Evolutionary conservation across 2,329 filamentous ascomycete species (phyloP).

Genomic region (Endoconidiophora polonica): DNA sequence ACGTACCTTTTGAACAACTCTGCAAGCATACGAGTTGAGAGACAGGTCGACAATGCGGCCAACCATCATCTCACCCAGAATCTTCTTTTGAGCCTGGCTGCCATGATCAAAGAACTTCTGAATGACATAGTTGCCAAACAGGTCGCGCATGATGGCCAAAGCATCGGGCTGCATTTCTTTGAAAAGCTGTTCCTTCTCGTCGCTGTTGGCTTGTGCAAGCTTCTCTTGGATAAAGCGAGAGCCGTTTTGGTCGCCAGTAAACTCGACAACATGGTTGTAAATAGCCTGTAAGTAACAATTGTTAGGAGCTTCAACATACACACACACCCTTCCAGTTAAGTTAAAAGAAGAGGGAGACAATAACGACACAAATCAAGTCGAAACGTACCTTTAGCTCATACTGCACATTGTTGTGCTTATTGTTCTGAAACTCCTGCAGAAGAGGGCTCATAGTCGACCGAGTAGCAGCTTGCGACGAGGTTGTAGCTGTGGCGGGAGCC

Average conservation of each 20-base stretch:
- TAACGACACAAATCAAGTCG: no score
- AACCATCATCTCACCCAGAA: conserved; percentile 73
- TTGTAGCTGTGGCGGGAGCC: no score
- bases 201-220: conserved; percentile 80
- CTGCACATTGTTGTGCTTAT: conserved; percentile 51
- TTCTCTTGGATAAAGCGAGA: conserved; percentile 93
- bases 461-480: neutral
- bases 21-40: conserved; percentile 78
- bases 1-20: conserved; percentile 79
- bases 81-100: conserved; percentile 81
- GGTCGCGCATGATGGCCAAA: conserved; percentile 81
- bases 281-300: conserved; percentile 43
- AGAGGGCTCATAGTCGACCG: conserved; percentile 40
- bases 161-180: conserved; percentile 71
- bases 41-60: conserved; percentile 68
- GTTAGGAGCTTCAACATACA: no score
- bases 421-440: conserved; percentile 65
- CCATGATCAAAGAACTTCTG: conserved; percentile 97
- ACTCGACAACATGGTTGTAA: conserved; percentile 75
- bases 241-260: conserved; percentile 87
- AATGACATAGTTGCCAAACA: conserved; percentile 96
- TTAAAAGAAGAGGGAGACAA: no score
- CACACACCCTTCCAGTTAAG: no score
- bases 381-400: conserved; percentile 58
- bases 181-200: conserved; percentile 87